These are phyloP conservation scores for Aspergillus sp. DNA, from an alignment of 2,329 filamentous ascomycete species.

Conservation along the genomic window DNA sequence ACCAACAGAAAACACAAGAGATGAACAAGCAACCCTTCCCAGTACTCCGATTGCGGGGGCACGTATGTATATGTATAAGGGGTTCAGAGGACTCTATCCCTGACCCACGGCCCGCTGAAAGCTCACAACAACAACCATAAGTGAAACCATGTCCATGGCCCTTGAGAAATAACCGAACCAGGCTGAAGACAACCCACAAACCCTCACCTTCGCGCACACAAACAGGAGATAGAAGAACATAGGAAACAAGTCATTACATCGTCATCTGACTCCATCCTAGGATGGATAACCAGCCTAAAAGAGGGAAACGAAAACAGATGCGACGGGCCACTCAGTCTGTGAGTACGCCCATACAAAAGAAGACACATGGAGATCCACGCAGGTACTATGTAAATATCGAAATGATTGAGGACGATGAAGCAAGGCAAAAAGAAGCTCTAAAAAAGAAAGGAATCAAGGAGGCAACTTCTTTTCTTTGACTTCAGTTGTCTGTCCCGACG, in stretches of 20 bases:
- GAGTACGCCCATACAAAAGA: not conserved
- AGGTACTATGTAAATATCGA: constrained; percentile 5
- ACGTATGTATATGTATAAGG: not conserved
- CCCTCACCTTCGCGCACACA: constrained; percentile 1
- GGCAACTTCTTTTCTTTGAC: constrained; percentile 11
- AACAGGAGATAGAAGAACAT: constrained; percentile 17
- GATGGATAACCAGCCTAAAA: constrained; percentile 8
- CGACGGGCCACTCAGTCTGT: constrained; percentile 3
- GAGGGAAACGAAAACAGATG: constrained; percentile 16
- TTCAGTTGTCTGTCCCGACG: constrained; percentile 36
- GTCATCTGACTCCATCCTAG: constrained; percentile 25
- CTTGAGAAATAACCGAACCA: constrained; percentile 1
- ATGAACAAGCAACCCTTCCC: constrained; percentile 4
- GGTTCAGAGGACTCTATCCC: not conserved
- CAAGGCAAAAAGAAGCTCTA: constrained; percentile 9
- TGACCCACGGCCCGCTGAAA: constrained; percentile 1
- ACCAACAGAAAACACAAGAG: constrained; percentile 6
- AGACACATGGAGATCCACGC: not conserved
- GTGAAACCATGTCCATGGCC: not conserved
- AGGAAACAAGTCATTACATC: constrained; percentile 35
- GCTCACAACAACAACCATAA: not conserved
- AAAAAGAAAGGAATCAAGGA: not conserved
- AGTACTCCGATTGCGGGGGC: not conserved
- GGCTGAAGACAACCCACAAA: not conserved
- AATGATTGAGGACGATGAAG: constrained; percentile 13